Base-by-base conservation (phyloP, 371 early-diverging fungal species). In the Dichotomocladium elegans region DNA sequence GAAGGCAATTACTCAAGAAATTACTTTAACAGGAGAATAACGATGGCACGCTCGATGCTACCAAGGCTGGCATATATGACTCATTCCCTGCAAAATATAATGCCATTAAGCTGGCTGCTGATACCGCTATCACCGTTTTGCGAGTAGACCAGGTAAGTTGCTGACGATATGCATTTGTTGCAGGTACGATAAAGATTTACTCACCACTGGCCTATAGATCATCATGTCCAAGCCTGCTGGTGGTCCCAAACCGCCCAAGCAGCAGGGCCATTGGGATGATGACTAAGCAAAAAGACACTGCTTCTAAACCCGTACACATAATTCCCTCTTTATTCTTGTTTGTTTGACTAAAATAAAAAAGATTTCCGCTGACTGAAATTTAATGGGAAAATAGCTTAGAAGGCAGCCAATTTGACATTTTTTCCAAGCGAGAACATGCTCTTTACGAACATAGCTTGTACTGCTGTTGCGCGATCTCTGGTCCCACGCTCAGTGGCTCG, bases 221-320 rank as follows among this genome's bases (percentile, higher is more conserved):
- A 96, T 98, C 74, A 98, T 98, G 98, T 91, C 92, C 55, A 96
- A 96, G 76, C 92, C 90, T 46, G 97, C 97, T 26, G 98, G 97
- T 47, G 97, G 97, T 7, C 97, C 96, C 22, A 95, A 95, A 71
- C 88, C 88, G 51, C 90, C 87, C 55, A 90, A 93, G 87, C 81
- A 91, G 75, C 82, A 90, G 63, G 76, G 81, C 55, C 84, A 93
- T 76, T 94, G 94, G 95, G 96, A 95, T 68, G 91, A 94, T 66
- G 93, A 92, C 60, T 83, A 86, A 70, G 55, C 27, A 24, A 47
- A n/a, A 47, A 48, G 24, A 48, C 35, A 15, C 15, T 48, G 15
- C 31, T 31, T 48, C 33, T 37, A n/a, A n/a, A n/a, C n/a, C n/a
- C n/a, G n/a, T n/a, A n/a, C n/a, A n/a, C n/a, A n/a, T n/a, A n/a